These are phyloP conservation scores for Cryptococcus sp. DNA, from an alignment of 1,284 basidiomycete genomes.

Conservation along the genomic window DNA sequence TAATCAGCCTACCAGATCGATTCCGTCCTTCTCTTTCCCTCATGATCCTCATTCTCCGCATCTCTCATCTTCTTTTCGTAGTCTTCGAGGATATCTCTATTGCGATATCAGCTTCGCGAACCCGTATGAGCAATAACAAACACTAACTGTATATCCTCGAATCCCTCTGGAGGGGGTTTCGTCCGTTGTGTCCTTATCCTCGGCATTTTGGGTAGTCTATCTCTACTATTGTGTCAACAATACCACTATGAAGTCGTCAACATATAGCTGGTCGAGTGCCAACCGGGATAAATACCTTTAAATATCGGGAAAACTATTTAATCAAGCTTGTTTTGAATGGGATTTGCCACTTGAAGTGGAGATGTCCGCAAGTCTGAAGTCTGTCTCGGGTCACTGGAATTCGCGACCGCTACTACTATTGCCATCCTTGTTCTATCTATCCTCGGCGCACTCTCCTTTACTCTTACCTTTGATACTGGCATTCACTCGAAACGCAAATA, in stretches of 20 bases:
- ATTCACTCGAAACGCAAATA: neutral
- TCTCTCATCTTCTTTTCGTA: conserved; percentile 96
- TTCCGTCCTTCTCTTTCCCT: conserved; percentile 95
- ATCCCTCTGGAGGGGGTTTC: conserved; percentile 93
- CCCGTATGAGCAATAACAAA: neutral
- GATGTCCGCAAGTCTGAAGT: too few relatives aligned
- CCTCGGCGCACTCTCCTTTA: neutral
- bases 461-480: neutral
- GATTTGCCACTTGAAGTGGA: too few relatives aligned
- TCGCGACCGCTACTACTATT: too few relatives aligned
- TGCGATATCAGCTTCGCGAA: conserved; percentile 25
- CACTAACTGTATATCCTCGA: conserved; percentile 79
- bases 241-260: too few relatives aligned
- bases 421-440: neutral
- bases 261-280: too few relatives aligned
- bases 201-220: conserved; percentile 61
- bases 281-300: too few relatives aligned
- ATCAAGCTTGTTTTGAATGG: too few relatives aligned
- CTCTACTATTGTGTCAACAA: too few relatives aligned
- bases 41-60: conserved; percentile 94
- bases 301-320: too few relatives aligned
- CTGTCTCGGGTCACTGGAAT: too few relatives aligned
- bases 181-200: conserved; percentile 92
- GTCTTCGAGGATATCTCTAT: conserved; percentile 79
- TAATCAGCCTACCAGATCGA: conserved; percentile 67